Evolutionary conservation across 2,329 filamentous ascomycete species (phyloP).

Genomic region (Calonectria leucothoes): DNA sequence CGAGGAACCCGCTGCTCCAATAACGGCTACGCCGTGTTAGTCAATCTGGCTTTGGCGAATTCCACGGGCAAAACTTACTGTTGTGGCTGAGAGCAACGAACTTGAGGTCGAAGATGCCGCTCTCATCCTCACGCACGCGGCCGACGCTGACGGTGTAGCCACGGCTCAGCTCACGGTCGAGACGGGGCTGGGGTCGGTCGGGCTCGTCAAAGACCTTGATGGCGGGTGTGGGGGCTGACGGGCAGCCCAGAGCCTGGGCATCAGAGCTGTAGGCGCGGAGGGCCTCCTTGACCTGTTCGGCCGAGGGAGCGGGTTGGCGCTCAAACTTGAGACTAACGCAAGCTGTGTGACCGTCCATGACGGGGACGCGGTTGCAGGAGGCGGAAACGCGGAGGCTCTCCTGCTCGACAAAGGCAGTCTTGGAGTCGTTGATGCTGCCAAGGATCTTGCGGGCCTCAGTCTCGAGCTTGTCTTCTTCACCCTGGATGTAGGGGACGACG

Average conservation of each 20-base stretch:
- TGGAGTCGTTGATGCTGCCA: constrained; percentile 76
- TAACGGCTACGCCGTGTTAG: constrained; percentile 71
- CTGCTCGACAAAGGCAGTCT: constrained; percentile 83
- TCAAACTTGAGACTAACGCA: constrained; percentile 90
- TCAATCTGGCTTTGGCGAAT: not conserved
- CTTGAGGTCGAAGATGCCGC: constrained; percentile 92
- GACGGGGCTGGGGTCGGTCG: constrained; percentile 89
- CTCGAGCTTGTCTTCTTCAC: constrained; percentile 97
- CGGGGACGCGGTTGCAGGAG: constrained; percentile 93
- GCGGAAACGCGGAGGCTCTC: constrained; percentile 80
- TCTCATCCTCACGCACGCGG: constrained; percentile 85
- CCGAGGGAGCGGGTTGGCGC: constrained; percentile 77
- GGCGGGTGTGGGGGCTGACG: constrained; percentile 82
- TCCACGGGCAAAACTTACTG: constrained; percentile 56
- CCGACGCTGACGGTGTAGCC: constrained; percentile 95
- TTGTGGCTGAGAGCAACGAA: constrained; percentile 93
- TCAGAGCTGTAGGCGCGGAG: constrained; percentile 86
- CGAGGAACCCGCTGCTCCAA: constrained; percentile 94
- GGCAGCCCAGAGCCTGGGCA: constrained; percentile 84
- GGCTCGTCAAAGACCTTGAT: constrained; percentile 92
- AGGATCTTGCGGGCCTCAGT: constrained; percentile 96
- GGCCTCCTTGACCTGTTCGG: constrained; percentile 81
- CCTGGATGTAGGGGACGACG: constrained; percentile 91
- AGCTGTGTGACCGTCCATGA: constrained; percentile 95
- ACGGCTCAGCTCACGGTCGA: constrained; percentile 86